Evolutionary conservation across 768 basidiomycete genomes (phyloP).

Genomic region (Chalciporus sphaerocephalus): DNA sequence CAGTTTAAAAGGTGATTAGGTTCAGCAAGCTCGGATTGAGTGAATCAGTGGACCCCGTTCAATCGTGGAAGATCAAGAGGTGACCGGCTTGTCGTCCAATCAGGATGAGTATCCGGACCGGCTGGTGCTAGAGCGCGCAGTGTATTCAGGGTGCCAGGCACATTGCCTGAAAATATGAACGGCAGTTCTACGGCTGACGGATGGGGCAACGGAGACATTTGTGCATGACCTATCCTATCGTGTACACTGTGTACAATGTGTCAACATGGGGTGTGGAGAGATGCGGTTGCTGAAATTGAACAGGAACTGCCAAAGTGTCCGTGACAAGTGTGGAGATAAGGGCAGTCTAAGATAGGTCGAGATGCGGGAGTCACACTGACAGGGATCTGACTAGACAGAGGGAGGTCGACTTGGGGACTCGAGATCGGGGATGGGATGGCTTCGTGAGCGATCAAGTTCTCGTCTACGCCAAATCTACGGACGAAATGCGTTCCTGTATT

Average conservation of each 20-base stretch:
- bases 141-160: conserved; percentile 4
- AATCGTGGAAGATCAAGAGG: neutral
- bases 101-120: neutral
- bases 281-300: neutral
- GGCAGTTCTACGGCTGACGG: neutral
- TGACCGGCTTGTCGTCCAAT: neutral
- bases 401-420: conserved; percentile 8
- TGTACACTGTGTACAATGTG: no score
- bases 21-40: neutral
- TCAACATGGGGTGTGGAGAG: no score
- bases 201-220: neutral
- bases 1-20: neutral
- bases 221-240: no score
- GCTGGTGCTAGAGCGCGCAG: conserved; percentile 2
- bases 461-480: conserved; percentile 7
- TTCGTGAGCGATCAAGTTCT: conserved; percentile 9
- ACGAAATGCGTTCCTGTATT: conserved; percentile 20
- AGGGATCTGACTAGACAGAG: no score
- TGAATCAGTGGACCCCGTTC: neutral
- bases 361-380: no score
- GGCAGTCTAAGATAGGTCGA: neutral
- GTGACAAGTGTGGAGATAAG: no score
- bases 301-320: no score
- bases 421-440: neutral
- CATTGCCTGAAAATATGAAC: neutral